Percentiles rank a stretch among this genome's conserved stretches.
Evolutionary conservation across 2,329 filamentous ascomycete species (phyloP).

Genomic region (Pleurostoma richardsiae): DNA sequence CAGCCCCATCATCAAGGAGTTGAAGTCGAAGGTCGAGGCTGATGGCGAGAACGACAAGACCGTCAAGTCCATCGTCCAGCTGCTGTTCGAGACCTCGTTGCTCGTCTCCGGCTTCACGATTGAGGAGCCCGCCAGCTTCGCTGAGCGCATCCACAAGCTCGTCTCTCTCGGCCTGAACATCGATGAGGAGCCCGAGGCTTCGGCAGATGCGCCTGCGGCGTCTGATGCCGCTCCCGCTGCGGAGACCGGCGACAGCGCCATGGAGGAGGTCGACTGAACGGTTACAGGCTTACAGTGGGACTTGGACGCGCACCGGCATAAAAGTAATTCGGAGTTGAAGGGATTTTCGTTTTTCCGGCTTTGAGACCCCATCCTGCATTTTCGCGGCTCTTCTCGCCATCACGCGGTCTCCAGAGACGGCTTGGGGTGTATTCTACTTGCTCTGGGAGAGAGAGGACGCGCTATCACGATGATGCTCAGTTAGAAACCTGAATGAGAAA

Average conservation of each 20-base stretch:
- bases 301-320: constrained; percentile 11
- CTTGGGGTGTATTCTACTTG: too few species aligned
- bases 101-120: constrained; percentile 99
- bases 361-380: neutral
- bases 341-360: neutral
- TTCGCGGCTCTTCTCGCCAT: neutral
- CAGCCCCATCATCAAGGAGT: constrained; percentile 95
- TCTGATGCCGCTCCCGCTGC: constrained; percentile 54
- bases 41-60: constrained; percentile 98
- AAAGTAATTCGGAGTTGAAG: constrained; percentile 25
- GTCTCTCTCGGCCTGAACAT: constrained; percentile 97
- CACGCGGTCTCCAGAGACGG: too few species aligned
- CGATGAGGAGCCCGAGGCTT: constrained; percentile 82
- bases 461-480: too few species aligned
- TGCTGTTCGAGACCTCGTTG: constrained; percentile 97
- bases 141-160: constrained; percentile 99
- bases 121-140: constrained; percentile 95
- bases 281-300: constrained; percentile 16
- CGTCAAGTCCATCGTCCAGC: constrained; percentile 97
- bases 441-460: too few species aligned
- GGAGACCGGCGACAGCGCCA: constrained; percentile 81
- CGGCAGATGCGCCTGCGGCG: constrained; percentile 48
- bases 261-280: constrained; percentile 98
- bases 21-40: constrained; percentile 97
- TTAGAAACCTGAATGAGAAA: too few species aligned